A percentile compares a stretch with the other conserved stretches of the same genome.
phyloP scores from a whole-genome alignment of 169 alveolate genomes.

The Ichthyophthirius multifiliis region DNA sequence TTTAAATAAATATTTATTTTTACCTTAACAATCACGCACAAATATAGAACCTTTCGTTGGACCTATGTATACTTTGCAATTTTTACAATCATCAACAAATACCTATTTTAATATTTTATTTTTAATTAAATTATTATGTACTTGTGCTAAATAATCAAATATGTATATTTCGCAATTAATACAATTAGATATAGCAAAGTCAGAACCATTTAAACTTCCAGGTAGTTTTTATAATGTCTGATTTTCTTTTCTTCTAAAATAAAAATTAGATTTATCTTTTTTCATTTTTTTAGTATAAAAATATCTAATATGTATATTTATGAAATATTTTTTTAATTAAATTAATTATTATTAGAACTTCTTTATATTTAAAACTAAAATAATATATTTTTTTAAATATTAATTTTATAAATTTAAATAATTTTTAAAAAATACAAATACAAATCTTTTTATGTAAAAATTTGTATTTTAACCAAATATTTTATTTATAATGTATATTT shows the following conservation, averaged over 20 bases:
- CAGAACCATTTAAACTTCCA: conserved; percentile 38
- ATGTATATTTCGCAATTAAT: conserved; percentile 33
- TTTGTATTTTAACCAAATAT: no score
- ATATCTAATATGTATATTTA: no score
- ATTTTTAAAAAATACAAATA: no score
- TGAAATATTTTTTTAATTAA: no score
- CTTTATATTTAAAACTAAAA: no score
- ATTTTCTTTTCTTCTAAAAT: conserved; percentile 23
- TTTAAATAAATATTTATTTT: not conserved
- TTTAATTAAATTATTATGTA: not conserved
- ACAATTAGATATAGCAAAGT: conserved; percentile 26
- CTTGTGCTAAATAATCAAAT: conserved; percentile 30
- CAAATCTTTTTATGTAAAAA: no score
- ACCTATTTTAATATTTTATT: not conserved
- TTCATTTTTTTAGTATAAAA: no score
- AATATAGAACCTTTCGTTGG: conserved; percentile 29
- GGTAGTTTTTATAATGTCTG: conserved; percentile 26
- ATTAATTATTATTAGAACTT: no score
- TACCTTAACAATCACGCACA: conserved; percentile 31
- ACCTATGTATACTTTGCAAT: conserved; percentile 37
- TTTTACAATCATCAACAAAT: conserved; percentile 29
- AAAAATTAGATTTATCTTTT: conserved; percentile 11
- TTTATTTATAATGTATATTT: no score
- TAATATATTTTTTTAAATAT: no score
- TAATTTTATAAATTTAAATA: no score